Conservation (phyloP, 176 grass and related monocot species). For the Carex cristatella region DNA sequence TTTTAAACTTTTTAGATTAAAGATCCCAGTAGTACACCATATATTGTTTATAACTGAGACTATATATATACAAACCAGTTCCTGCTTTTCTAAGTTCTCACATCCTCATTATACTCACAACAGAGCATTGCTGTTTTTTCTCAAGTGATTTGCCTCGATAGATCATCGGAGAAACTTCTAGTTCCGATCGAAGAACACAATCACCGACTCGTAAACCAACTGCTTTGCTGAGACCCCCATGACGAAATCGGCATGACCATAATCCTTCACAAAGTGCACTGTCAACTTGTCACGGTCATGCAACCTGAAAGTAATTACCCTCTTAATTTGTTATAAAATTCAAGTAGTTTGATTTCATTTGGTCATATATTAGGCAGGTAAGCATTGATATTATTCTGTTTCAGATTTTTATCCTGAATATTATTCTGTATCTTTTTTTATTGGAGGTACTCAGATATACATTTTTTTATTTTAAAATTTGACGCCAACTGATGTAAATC, state of each 20-base stretch:
- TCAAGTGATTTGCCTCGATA: not conserved
- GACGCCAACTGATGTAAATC: not conserved
- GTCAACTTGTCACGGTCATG: constrained; percentile 27
- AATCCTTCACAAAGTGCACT: constrained; percentile 36
- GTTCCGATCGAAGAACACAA: constrained; percentile 21
- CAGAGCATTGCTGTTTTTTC: not conserved
- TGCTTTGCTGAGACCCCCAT: constrained; percentile 29
- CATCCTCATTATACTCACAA: not conserved
- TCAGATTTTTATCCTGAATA: no score
- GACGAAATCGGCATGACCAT: constrained; percentile 35
- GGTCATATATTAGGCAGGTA: no score
- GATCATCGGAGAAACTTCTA: not conserved
- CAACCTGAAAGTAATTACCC: not conserved
- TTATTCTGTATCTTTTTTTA: no score
- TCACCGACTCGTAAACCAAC: constrained; percentile 21
- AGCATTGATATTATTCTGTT: no score
- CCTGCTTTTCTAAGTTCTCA: not conserved
- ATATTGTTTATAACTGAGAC: not conserved
- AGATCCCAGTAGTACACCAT: not conserved
- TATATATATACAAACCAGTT: not conserved
- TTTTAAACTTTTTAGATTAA: not conserved
- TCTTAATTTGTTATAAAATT: not conserved
- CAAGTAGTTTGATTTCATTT: not conserved
- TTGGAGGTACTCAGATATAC: no score
- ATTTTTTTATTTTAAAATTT: no score